Conservation (phyloP, 768 basidiomycete genomes). For the Pisolithus marmoratus region DNA sequence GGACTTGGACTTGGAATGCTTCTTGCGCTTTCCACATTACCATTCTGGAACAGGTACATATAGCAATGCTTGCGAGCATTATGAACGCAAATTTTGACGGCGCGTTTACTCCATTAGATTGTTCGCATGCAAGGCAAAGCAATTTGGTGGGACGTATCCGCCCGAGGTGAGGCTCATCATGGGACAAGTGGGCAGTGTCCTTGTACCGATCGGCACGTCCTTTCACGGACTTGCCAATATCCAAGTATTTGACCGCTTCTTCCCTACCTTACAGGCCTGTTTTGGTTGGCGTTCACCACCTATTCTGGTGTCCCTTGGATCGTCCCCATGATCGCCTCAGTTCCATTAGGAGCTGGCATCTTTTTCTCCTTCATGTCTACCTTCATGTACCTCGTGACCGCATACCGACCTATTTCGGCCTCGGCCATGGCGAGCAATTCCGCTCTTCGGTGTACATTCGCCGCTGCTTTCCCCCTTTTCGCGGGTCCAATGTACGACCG, state of each 20-base stretch:
- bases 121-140: conserved; percentile 31
- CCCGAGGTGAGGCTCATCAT: conserved; percentile 63
- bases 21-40: conserved; percentile 31
- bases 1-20: conserved; percentile 48
- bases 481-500: conserved; percentile 44
- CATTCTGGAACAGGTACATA: conserved; percentile 40
- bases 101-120: conserved; percentile 23
- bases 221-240: neutral
- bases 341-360: conserved; percentile 50
- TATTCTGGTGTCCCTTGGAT: conserved; percentile 43
- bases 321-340: conserved; percentile 38
- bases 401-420: conserved; percentile 46
- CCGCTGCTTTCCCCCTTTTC: conserved; percentile 48
- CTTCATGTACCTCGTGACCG: conserved; percentile 54
- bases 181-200: conserved; percentile 63
- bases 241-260: neutral
- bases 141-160: conserved; percentile 44
- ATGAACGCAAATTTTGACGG: neutral
- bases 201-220: conserved; percentile 51
- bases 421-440: conserved; percentile 67
- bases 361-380: conserved; percentile 63
- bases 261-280: conserved; percentile 29
- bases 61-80: neutral
- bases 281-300: conserved; percentile 53
- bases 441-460: conserved; percentile 42